Conservation (phyloP, 148 eudicot species). For the Persicaria maculosa region DNA sequence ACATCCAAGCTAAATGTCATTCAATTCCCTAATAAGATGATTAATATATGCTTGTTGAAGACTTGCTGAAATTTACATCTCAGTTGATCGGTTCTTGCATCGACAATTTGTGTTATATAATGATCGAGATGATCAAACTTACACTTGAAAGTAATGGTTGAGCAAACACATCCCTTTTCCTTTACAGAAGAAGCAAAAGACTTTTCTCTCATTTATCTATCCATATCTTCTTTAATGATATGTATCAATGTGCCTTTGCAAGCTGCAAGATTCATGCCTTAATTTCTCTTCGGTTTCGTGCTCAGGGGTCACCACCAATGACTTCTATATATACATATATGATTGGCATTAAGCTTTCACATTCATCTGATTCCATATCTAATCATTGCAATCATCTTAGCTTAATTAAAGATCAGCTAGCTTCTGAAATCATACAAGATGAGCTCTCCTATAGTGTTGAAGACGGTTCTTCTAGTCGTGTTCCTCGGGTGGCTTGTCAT, state of each 20-base stretch:
- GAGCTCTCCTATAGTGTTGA: constrained; percentile 9
- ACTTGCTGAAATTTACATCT: too few species aligned
- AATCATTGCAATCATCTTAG: not conserved
- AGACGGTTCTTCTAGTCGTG: constrained; percentile 25
- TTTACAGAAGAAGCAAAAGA: constrained; percentile 6
- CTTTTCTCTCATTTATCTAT: not conserved
- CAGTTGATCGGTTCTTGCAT: too few species aligned
- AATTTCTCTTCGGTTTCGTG: not conserved
- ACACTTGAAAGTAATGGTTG: too few species aligned
- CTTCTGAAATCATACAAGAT: not conserved
- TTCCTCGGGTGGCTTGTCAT: constrained; percentile 49
- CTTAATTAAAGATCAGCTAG: not conserved
- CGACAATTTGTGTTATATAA: too few species aligned
- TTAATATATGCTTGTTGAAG: too few species aligned
- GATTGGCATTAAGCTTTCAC: not conserved
- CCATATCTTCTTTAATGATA: not conserved
- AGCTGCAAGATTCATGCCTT: constrained; percentile 16
- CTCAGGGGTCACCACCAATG: constrained; percentile 5
- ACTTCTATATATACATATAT: not conserved
- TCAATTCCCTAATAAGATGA: too few species aligned
- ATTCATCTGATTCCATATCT: not conserved
- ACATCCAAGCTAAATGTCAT: too few species aligned
- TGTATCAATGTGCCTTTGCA: not conserved
- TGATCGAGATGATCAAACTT: too few species aligned
- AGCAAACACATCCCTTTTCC: not conserved